phyloP scores from a whole-genome alignment of 495 filamentous ascomycete genomes.

The Daldinia bambusicola region DNA sequence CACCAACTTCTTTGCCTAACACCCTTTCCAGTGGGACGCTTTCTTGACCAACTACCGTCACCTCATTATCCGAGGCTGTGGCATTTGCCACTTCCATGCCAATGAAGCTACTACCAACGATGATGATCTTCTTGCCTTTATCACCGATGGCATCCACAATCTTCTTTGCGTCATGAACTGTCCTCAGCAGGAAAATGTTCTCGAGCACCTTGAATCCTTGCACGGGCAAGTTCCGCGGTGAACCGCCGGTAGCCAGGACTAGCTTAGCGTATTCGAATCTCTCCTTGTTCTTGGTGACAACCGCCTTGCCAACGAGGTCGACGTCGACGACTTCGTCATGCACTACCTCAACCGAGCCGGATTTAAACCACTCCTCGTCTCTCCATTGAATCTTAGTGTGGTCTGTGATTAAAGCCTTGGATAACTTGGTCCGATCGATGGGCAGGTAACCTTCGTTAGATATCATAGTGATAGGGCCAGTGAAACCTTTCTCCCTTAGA shows the following conservation, averaged over 20 bases:
- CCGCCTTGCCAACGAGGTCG: constrained; percentile 77
- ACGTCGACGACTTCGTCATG: constrained; percentile 80
- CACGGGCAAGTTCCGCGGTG: constrained; percentile 79
- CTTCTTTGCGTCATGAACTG: constrained; percentile 74
- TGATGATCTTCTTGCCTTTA: constrained; percentile 88
- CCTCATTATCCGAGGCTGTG: constrained; percentile 75
- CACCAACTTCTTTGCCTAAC: constrained; percentile 83
- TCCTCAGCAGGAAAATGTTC: constrained; percentile 87
- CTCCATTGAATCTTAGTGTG: constrained; percentile 78
- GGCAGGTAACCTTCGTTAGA: constrained; percentile 84
- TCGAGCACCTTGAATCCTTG: constrained; percentile 84
- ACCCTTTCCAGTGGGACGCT: constrained; percentile 85
- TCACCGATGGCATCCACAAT: constrained; percentile 83
- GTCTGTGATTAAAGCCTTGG: constrained; percentile 92
- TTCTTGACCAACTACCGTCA: constrained; percentile 96
- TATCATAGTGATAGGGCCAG: constrained; percentile 83
- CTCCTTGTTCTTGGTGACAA: constrained; percentile 76
- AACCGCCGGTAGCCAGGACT: constrained; percentile 86
- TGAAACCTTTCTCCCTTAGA: constrained; percentile 82
- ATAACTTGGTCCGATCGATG: constrained; percentile 94
- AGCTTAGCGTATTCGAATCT: constrained; percentile 84
- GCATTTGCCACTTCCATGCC: constrained; percentile 93
- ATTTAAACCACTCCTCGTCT: constrained; percentile 78
- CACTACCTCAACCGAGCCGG: constrained; percentile 76
- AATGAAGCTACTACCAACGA: constrained; percentile 93